phyloP scores from a whole-genome alignment of 768 basidiomycete species.

The Porphyrellus cyaneotinctus region DNA sequence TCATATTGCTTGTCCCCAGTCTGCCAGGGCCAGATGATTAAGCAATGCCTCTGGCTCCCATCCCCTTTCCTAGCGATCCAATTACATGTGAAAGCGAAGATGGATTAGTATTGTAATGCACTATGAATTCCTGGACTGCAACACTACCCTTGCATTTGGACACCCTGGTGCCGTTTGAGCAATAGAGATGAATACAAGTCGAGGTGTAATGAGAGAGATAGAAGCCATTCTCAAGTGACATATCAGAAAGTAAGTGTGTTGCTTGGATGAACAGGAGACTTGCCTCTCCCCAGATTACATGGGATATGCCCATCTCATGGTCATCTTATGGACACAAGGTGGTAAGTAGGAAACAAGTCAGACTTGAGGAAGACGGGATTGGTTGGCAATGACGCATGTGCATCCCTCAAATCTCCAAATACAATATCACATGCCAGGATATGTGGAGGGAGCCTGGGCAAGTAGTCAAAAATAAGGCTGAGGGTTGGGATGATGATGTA shows the following conservation, averaged over 20 bases:
- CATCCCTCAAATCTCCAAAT: slow-evolving; percentile 70
- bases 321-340: slow-evolving; percentile 94
- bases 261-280: slow-evolving; percentile 7
- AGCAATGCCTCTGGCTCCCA: slow-evolving; percentile 89
- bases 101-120: slow-evolving; percentile 30
- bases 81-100: background rate
- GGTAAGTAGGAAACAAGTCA: slow-evolving; percentile 93
- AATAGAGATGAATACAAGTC: slow-evolving; percentile 80
- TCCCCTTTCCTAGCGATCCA: slow-evolving; percentile 56
- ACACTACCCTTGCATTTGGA: slow-evolving; percentile 92
- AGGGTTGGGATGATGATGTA: slow-evolving; percentile 33
- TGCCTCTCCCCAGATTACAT: slow-evolving; percentile 92
- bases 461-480: background rate
- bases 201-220: slow-evolving; percentile 87
- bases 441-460: slow-evolving; percentile 43
- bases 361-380: slow-evolving; percentile 92
- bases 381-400: slow-evolving; percentile 73
- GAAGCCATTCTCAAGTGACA: slow-evolving; percentile 81
- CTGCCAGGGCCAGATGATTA: slow-evolving; percentile 93
- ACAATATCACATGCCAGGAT: slow-evolving; percentile 61
- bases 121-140: slow-evolving; percentile 81
- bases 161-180: slow-evolving; percentile 79
- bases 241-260: background rate
- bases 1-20: slow-evolving; percentile 70
- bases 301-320: slow-evolving; percentile 92